A percentile compares a stretch with the other conserved stretches of the same genome.
These are phyloP conservation scores for Brassica balearica DNA, from an alignment of 441 rosid species.

Conservation along the genomic window DNA sequence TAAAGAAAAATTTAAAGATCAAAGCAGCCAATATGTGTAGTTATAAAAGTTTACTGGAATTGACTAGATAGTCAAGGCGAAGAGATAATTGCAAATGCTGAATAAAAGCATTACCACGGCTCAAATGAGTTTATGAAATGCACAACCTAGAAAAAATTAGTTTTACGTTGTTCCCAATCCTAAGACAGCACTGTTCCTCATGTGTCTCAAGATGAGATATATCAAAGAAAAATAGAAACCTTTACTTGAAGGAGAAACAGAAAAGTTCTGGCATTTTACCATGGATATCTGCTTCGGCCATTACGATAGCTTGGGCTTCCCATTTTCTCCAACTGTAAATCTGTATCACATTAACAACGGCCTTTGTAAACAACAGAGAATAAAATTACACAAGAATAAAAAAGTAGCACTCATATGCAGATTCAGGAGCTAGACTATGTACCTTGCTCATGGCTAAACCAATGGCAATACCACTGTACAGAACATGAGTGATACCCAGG, in stretches of 20 bases:
- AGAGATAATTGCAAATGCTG: constrained; percentile 5
- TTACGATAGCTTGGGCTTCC: constrained; percentile 70
- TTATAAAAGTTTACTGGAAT: background rate
- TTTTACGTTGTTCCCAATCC: constrained; percentile 9
- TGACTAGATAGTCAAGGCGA: background rate
- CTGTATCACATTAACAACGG: constrained; percentile 47
- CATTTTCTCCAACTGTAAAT: constrained; percentile 99
- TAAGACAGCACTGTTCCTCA: background rate
- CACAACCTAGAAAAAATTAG: background rate
- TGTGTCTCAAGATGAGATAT: constrained; percentile 1
- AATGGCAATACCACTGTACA: constrained; percentile 89
- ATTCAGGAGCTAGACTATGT: constrained; percentile 38
- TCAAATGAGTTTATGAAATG: constrained; percentile 8
- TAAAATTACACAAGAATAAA: too few relatives aligned
- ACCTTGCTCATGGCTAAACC: constrained; percentile 98
- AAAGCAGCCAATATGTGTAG: constrained; percentile 1
- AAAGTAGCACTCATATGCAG: constrained; percentile 17
- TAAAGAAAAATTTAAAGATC: constrained; percentile 13
- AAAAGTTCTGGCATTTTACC: constrained; percentile 48
- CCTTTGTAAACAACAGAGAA: too few relatives aligned
- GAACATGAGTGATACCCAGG: constrained; percentile 89
- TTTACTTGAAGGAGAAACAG: background rate
- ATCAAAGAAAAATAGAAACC: constrained; percentile 17
- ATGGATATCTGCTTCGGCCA: constrained; percentile 63
- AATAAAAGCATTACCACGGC: constrained; percentile 26